Evolutionary conservation across 441 rosid genomes (phyloP).

Genomic region (Arabidopsis hybrid): DNA sequence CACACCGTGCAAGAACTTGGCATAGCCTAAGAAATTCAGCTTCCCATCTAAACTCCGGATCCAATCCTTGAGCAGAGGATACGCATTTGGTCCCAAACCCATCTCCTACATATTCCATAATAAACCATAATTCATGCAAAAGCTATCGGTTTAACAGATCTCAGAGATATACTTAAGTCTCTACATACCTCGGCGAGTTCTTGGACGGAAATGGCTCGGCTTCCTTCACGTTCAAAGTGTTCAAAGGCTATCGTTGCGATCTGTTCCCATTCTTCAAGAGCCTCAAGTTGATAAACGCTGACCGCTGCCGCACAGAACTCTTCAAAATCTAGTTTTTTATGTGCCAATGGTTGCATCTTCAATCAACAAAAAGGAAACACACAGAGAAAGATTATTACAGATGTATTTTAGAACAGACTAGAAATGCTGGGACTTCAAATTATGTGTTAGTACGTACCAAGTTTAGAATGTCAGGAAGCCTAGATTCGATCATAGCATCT

Average conservation of each 20-base stretch:
- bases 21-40: slow-evolving; percentile 66
- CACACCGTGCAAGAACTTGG: slow-evolving; percentile 71
- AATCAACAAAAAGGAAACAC: slow-evolving; percentile 19
- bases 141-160: background rate
- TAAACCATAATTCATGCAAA: slow-evolving; percentile 12
- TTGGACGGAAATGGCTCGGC: slow-evolving; percentile 57
- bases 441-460: slow-evolving; percentile 44
- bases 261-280: slow-evolving; percentile 67
- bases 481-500: slow-evolving; percentile 65
- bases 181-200: slow-evolving; percentile 65
- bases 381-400: background rate
- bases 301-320: slow-evolving; percentile 77
- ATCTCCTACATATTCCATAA: slow-evolving; percentile 55
- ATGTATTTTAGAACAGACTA: slow-evolving; percentile 8
- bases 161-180: background rate
- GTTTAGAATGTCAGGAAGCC: slow-evolving; percentile 62
- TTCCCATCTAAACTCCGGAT: slow-evolving; percentile 63
- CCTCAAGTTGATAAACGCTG: slow-evolving; percentile 70
- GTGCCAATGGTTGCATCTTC: slow-evolving; percentile 69
- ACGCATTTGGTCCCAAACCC: slow-evolving; percentile 56
- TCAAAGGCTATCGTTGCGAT: slow-evolving; percentile 63
- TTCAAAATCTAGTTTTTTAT: slow-evolving; percentile 62
- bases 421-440: background rate
- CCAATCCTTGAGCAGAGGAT: slow-evolving; percentile 59
- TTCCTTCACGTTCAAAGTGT: slow-evolving; percentile 69